phyloP scores from a whole-genome alignment of 768 basidiomycete species.

The Strobilomyces dryophilus region DNA sequence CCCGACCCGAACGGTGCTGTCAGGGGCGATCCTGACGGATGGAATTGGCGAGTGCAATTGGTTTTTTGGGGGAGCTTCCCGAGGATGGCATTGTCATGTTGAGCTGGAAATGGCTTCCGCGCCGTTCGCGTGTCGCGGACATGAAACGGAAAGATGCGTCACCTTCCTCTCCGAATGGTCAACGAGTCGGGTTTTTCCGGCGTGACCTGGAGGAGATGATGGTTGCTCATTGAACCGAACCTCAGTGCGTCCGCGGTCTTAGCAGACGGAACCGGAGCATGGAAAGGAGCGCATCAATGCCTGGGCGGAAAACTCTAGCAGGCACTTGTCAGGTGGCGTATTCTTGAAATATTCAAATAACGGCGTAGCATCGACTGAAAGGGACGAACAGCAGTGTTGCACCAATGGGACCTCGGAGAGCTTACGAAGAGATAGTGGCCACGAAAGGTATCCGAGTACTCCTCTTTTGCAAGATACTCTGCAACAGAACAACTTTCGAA shows the following conservation, averaged over 20 bases:
- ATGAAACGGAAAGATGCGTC: conserved; percentile 5
- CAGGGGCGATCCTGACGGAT: conserved; percentile 35
- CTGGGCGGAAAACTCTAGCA: conserved; percentile 64
- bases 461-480: conserved; percentile 52
- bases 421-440: conserved; percentile 74
- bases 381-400: neutral
- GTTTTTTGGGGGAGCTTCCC: conserved; percentile 42
- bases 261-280: neutral
- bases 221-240: conserved; percentile 72
- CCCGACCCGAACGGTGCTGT: conserved; percentile 37
- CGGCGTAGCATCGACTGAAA: conserved; percentile 70
- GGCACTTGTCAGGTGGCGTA: conserved; percentile 66
- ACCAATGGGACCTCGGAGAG: conserved; percentile 1
- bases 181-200: conserved; percentile 70
- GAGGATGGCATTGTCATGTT: conserved; percentile 65
- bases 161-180: conserved; percentile 73
- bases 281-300: conserved; percentile 44
- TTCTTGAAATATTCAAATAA: conserved; percentile 56
- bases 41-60: conserved; percentile 55
- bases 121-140: neutral
- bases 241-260: conserved; percentile 22
- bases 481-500: conserved; percentile 43
- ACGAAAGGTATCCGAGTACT: conserved; percentile 62
- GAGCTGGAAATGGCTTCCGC: conserved; percentile 34
- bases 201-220: conserved; percentile 69